Evolutionary conservation across 192 early-diverging fungal species (phyloP).

Genomic region (Podochytrium sp.): DNA sequence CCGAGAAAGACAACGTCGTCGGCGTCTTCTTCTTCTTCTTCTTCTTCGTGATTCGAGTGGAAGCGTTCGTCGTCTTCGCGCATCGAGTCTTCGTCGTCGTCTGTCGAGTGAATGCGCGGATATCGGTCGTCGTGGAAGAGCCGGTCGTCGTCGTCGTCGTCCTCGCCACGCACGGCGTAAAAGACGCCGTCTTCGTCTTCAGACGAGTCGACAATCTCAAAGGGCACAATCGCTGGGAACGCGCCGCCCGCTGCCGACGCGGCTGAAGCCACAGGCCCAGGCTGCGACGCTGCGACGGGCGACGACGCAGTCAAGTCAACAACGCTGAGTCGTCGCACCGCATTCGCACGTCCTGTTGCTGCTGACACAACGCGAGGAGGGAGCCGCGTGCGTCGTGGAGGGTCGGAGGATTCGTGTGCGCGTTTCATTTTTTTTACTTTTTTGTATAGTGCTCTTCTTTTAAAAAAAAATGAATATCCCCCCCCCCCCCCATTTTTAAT

Average conservation of each 20-base stretch:
- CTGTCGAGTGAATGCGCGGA: background rate
- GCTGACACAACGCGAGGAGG: background rate
- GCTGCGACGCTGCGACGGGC: background rate
- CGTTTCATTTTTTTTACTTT: no score
- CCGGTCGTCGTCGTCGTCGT: background rate
- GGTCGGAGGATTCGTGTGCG: no score
- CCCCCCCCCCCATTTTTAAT: no score
- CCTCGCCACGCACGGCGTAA: background rate
- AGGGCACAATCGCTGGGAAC: background rate
- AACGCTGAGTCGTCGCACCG: background rate
- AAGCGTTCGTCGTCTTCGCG: background rate
- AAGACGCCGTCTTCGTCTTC: background rate
- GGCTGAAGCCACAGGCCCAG: no score
- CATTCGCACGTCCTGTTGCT: background rate
- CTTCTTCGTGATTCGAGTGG: background rate
- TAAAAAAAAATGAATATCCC: no score
- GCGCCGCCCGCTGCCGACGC: background rate
- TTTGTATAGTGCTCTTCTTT: no score
- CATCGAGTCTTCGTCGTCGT: background rate
- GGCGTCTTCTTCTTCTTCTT: background rate
- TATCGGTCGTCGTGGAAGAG: background rate
- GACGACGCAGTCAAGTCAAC: constrained; percentile 6
- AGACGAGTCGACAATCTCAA: background rate
- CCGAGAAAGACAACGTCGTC: background rate
- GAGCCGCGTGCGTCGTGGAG: no score